Evolutionary conservation across 164 flowering plant genomes (phyloP), one percentile per base, ranked within the genome.

Genomic region (Vitis rotundifolia): DNA sequence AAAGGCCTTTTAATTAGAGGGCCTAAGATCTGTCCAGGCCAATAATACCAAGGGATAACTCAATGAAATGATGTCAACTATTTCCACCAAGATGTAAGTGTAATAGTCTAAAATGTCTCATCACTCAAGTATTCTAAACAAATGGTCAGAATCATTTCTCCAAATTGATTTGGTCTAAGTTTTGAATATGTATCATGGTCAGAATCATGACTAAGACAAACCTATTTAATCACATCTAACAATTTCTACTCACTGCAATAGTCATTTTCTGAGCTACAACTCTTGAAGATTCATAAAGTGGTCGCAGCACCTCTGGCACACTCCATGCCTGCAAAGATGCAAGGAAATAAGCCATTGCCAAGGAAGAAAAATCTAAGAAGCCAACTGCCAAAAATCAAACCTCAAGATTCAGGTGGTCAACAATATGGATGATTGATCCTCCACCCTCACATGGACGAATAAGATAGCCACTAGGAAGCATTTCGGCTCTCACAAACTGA

Each of bases 361-460:
- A 62, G 59, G 19, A 26, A 54, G 31, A 61, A 62, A 52, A 14
- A 56, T 13, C 5, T 1, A 31, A 3, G 11, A 28, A 54, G 22
- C 9, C 2, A 61, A 44, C 11, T 16, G 8, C 4, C 52, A 55
- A 52, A 65, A 54, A 37, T 16, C 74, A 63, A 64, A 94, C 98
- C 97, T 91, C 89, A 56, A 88, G 91, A 85, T 92, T 87, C 26
- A 94, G 81, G 83, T 92, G 98, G 74, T 94, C 98, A 59, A 92
- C 98, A 54, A 94, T 89, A 76, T 94, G 97, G 56, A 94, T 86
- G 63, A 89, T 88, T 50, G 97, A 92, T 31, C 98, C 98, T 70
- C 98, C 97, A 55, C 97, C 98, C 26, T 92, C 98, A 76, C 97
- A 92, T 51, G 98, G 91, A 8, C 95, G 81, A 73, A 94, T 85